A percentile compares a stretch with the other conserved stretches of the same genome.
Evolutionary conservation across 371 early-diverging fungal species (phyloP).

Genomic region (Capillidium heterosporum): DNA sequence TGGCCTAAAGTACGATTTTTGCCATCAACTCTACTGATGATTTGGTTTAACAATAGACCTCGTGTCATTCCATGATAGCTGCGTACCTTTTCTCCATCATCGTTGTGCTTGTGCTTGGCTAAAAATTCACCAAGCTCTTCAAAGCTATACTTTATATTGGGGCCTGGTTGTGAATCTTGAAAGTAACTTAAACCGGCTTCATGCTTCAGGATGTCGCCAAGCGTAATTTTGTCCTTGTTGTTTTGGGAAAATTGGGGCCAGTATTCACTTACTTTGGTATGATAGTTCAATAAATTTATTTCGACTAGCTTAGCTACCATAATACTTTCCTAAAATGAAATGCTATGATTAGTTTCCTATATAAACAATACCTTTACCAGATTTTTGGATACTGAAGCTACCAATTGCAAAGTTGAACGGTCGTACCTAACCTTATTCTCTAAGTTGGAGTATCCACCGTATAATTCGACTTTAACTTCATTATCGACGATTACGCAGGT

Average conservation of each 20-base stretch:
- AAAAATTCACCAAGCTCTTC: constrained; percentile 17
- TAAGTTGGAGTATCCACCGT: constrained; percentile 39
- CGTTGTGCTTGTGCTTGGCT: constrained; percentile 41
- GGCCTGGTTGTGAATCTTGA: constrained; percentile 18
- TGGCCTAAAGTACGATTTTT: constrained; percentile 32
- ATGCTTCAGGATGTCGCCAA: constrained; percentile 38
- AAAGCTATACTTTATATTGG: constrained; percentile 12
- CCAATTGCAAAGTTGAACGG: constrained; percentile 30
- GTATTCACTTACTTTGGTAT: constrained; percentile 27
- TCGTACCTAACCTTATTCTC: constrained; percentile 17
- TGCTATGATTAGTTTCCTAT: too few species aligned
- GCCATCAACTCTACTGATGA: constrained; percentile 37
- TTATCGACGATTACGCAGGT: not conserved
- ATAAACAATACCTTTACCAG: constrained; percentile 8
- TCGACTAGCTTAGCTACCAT: constrained; percentile 40
- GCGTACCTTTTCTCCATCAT: constrained; percentile 23
- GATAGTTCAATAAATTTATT: constrained; percentile 27
- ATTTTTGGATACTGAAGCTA: constrained; percentile 41
- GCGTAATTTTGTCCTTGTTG: constrained; percentile 46
- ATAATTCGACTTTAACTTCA: constrained; percentile 30
- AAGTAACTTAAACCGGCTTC: constrained; percentile 37
- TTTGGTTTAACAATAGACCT: constrained; percentile 54
- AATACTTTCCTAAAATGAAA: constrained; percentile 8
- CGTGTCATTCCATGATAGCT: constrained; percentile 44
- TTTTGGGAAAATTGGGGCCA: constrained; percentile 67